A percentile compares a stretch with the other conserved stretches of the same genome.
Conservation (phyloP, 345 rosid species). For the Viola odorata region DNA sequence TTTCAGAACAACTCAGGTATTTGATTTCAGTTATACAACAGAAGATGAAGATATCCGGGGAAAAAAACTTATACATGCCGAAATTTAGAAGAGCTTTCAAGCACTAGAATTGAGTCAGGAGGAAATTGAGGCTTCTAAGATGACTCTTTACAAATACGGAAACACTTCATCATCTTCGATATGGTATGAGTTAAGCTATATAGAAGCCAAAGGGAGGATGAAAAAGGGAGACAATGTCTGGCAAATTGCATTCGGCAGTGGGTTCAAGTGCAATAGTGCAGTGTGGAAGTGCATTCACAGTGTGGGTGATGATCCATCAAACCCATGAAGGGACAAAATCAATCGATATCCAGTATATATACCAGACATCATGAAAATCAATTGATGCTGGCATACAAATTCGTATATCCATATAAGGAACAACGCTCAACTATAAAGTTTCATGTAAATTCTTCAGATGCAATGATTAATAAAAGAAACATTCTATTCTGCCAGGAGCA, state of each 20-base stretch:
- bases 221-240: constrained; percentile 11
- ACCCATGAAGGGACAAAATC: constrained; percentile 1
- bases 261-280: constrained; percentile 12
- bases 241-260: constrained; percentile 9
- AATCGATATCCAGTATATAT: constrained; percentile 1
- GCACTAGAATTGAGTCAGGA: constrained; percentile 4
- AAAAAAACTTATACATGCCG: not conserved
- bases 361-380: not conserved
- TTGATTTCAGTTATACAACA: not conserved
- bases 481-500: no score
- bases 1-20: constrained; percentile 6
- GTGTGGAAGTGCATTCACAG: constrained; percentile 8
- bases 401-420: no score
- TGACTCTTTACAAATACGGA: constrained; percentile 15
- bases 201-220: constrained; percentile 8
- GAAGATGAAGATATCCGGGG: not conserved
- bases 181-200: not conserved
- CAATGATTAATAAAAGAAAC: not conserved
- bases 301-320: not conserved
- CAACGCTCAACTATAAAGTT: no score
- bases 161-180: constrained; percentile 12
- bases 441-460: not conserved
- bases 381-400: not conserved
- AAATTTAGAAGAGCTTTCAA: constrained; percentile 8
- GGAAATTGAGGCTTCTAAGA: constrained; percentile 8